Evolutionary conservation across 2,329 filamentous ascomycete species (phyloP), one percentile per base, ranked within the genome.

Genomic region (Sclerotinia sclerotiorum): DNA sequence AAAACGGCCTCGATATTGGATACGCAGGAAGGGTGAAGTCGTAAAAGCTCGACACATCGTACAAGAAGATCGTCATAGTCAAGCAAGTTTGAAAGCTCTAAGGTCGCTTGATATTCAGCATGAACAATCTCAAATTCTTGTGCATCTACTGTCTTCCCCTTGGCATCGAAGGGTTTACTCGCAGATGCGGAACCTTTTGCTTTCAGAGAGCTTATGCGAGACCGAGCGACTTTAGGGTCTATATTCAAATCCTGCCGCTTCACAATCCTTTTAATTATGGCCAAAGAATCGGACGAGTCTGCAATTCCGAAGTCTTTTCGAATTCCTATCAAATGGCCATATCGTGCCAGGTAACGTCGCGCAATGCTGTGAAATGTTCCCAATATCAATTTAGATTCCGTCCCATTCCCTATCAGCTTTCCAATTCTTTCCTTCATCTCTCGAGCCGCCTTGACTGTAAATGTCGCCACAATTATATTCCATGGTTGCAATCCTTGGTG

Each of bases 321-420:
- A 58, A 99, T 82, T 17, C 91, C 93, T 75, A 98, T 95, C 70
- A 90, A 83, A 75, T 92, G 87, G 51, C 95, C 94, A 78, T 98
- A 98, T 35, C 86, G 85, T 52, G 89, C 86, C 21, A 99, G 82
- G 76, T 97, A 98, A 69, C 93, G 87, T 56, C 93, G 86, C 65
- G 94, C 89, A 72, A 99, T 93, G 60, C 93, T 97, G 80, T 99
- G 94, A 74, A 99, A 98, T 0, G 95, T 99, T 24, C 94, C 94
- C 5, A 99, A 82, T 44, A 97, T 86, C 72, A 99, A 83, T 74
- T 88, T 91, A 67, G 85, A 88, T 76, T 93, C 91, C 21, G 89
- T 81, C 7, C 89, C 89, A 70, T 90, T 85, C 1, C 93, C 93
- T n/a, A 98, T 84, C n/a, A 92, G 84, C 69, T 85, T 89, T 0